Conservation (phyloP, 2,329 filamentous ascomycete species). For the Calonectria naviculata region DNA sequence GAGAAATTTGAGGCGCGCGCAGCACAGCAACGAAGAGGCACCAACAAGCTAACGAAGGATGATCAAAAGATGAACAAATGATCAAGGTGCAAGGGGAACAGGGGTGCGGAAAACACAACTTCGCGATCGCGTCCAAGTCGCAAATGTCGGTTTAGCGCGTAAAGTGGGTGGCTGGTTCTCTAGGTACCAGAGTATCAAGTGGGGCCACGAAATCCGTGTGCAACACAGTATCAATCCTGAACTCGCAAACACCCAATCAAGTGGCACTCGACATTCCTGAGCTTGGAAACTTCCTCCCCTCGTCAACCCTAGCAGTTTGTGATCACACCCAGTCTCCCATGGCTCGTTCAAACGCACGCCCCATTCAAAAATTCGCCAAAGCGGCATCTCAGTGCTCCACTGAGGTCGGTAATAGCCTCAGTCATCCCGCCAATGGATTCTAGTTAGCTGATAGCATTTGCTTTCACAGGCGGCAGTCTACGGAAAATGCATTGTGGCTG, state of each 20-base stretch:
- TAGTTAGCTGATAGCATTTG: conserved; percentile 5
- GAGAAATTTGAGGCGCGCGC: neutral
- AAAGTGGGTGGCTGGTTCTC: conserved; percentile 42
- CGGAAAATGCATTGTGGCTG: conserved; percentile 89
- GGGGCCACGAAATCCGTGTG: conserved; percentile 13
- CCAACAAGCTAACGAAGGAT: conserved; percentile 20
- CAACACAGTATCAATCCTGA: conserved; percentile 2
- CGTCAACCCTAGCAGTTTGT: neutral
- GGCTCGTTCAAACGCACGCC: conserved; percentile 48
- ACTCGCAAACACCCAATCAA: neutral
- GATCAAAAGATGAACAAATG: conserved; percentile 15
- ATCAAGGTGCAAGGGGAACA: conserved; percentile 27
- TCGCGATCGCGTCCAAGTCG: conserved; percentile 35
- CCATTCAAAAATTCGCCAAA: conserved; percentile 65
- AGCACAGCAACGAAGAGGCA: conserved; percentile 11
- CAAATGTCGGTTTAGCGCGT: conserved; percentile 32
- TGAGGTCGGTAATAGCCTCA: conserved; percentile 54
- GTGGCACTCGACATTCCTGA: too few relatives aligned
- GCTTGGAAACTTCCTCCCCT: neutral
- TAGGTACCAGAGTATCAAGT: conserved; percentile 4
- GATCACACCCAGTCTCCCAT: conserved; percentile 26
- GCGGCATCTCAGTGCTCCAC: conserved; percentile 66
- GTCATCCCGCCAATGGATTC: neutral
- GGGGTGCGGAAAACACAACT: conserved; percentile 31
- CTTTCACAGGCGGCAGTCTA: conserved; percentile 78